Evolutionary conservation across 805 yeast species (phyloP).

Genomic region (Ogataea zsoltii): DNA sequence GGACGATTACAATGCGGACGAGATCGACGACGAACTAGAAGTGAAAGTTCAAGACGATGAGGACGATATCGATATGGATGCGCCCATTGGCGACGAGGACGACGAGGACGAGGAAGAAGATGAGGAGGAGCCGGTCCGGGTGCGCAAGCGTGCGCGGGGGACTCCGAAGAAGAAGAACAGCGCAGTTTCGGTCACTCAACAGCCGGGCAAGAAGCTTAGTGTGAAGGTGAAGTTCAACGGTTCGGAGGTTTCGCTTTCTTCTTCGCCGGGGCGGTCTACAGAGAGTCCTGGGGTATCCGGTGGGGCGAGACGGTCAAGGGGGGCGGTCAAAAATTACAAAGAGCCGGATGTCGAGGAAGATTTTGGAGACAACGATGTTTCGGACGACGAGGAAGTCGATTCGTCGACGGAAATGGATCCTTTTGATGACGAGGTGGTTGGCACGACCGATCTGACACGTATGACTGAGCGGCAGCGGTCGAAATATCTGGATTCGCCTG

Average conservation of each 20-base stretch:
- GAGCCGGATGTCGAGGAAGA: conserved; percentile 25
- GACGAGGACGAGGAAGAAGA: conserved; percentile 38
- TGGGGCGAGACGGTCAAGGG: conserved; percentile 12
- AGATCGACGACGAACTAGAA: conserved; percentile 22
- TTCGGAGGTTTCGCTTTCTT: conserved; percentile 4
- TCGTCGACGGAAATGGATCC: conserved; percentile 15
- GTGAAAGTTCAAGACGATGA: conserved; percentile 21
- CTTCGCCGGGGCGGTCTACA: conserved; percentile 4
- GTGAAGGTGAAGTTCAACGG: conserved; percentile 14
- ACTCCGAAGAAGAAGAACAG: conserved; percentile 1
- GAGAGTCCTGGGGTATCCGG: conserved; percentile 6
- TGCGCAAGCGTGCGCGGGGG: neutral
- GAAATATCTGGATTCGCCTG: conserved; percentile 37
- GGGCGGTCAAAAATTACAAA: conserved; percentile 17
- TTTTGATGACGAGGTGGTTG: conserved; percentile 31
- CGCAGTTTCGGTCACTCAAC: conserved; percentile 1
- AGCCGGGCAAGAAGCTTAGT: conserved; percentile 25
- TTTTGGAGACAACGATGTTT: conserved; percentile 27
- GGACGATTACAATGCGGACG: conserved; percentile 18
- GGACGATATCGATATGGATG: conserved; percentile 17
- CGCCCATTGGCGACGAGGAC: conserved; percentile 12
- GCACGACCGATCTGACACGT: conserved; percentile 43
- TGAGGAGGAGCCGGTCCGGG: conserved; percentile 1
- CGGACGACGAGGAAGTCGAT: conserved; percentile 9
- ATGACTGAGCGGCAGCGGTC: conserved; percentile 61